These are phyloP conservation scores for Themeda triandra DNA, from an alignment of 176 grass and related monocot genomes.

Conservation along the genomic window DNA sequence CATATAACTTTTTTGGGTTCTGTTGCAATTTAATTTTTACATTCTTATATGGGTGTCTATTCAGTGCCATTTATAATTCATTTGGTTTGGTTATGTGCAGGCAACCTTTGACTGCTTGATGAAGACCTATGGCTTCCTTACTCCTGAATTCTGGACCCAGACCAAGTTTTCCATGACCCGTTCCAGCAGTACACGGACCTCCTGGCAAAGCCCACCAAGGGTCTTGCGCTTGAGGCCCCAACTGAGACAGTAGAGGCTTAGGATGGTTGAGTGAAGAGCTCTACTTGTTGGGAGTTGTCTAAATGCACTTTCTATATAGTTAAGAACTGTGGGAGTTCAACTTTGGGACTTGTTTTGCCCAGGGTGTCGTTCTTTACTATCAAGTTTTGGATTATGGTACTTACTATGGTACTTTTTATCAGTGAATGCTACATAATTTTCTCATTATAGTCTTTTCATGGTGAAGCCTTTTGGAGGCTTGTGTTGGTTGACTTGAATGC, in stretches of 20 bases:
- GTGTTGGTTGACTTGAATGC: neutral
- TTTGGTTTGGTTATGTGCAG: slow-evolving; percentile 27
- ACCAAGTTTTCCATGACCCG: slow-evolving; percentile 57
- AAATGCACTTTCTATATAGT: slow-evolving; percentile 19
- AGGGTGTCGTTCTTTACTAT: slow-evolving; percentile 15
- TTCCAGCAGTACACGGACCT: slow-evolving; percentile 78
- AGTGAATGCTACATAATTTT: slow-evolving; percentile 34
- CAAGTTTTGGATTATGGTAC: slow-evolving; percentile 49
- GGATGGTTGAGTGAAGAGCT: slow-evolving; percentile 22
- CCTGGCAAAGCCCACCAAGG: slow-evolving; percentile 62
- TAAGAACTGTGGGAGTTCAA: slow-evolving; percentile 15
- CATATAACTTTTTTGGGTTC: neutral
- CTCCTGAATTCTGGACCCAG: slow-evolving; percentile 77
- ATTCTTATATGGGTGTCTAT: neutral
- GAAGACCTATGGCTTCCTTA: slow-evolving; percentile 89
- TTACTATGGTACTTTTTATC: slow-evolving; percentile 5
- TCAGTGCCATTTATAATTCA: neutral
- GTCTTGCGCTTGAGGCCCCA: slow-evolving; percentile 39
- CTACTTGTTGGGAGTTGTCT: neutral
- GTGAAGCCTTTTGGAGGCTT: neutral
- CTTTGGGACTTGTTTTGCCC: slow-evolving; percentile 4
- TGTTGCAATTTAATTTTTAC: neutral
- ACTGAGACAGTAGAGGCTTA: slow-evolving; percentile 61
- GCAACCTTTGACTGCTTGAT: slow-evolving; percentile 84
- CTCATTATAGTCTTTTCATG: neutral